Evolutionary conservation across 192 early-diverging fungal genomes (phyloP).

Genomic region (Borealophlyctis nickersoniae): DNA sequence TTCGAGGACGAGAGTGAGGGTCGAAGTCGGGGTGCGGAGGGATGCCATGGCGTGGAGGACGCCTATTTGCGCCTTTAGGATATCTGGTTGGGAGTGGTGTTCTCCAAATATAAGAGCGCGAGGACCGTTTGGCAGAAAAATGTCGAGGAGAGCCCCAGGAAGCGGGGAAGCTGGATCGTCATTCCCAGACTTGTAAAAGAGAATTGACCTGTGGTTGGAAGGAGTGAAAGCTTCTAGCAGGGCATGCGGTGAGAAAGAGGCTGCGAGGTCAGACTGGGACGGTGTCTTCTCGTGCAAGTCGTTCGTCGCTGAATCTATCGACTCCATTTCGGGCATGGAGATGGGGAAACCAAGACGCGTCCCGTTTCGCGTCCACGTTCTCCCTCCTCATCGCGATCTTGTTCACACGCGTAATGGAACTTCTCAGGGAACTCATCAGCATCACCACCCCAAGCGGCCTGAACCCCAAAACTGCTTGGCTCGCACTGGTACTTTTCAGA

Average conservation of each 20-base stretch:
- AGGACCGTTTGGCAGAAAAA: not conserved
- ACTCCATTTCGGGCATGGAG: too few species aligned
- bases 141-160: not conserved
- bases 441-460: not conserved
- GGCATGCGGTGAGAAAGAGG: not conserved
- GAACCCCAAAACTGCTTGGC: not conserved
- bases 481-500: conserved; percentile 1
- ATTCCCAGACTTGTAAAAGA: not conserved
- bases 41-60: not conserved
- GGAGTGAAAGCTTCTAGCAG: not conserved
- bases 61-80: not conserved
- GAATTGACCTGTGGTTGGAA: not conserved
- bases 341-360: conserved; percentile 17
- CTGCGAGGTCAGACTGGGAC: not conserved
- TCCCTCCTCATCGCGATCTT: not conserved
- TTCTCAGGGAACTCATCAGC: not conserved
- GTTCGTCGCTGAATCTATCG: too few species aligned
- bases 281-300: too few species aligned
- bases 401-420: not conserved
- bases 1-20: not conserved
- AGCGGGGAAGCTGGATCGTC: not conserved
- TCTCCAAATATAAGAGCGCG: not conserved
- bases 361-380: not conserved
- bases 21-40: not conserved
- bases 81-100: not conserved